Percentiles rank a stretch among this genome's conserved stretches.
These are phyloP conservation scores for Lizonia empirigonia DNA, from an alignment of 2,329 filamentous ascomycete genomes.

Conservation along the genomic window DNA sequence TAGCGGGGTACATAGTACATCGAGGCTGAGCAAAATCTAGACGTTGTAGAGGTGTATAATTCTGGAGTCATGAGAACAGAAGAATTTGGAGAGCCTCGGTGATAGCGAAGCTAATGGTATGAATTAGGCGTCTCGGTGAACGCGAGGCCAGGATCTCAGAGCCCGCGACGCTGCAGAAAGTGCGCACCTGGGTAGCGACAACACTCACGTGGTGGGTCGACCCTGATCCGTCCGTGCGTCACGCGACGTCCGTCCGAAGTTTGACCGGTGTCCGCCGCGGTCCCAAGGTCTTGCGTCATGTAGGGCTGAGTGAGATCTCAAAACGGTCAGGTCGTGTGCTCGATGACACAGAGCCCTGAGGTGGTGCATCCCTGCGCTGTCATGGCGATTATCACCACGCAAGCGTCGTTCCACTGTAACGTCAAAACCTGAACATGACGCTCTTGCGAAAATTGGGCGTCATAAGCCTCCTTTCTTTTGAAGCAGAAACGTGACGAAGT, in stretches of 20 bases:
- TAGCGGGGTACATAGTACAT: constrained; percentile 13
- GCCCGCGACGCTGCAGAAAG: no score
- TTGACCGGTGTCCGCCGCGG: background rate
- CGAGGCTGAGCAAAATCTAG: constrained; percentile 14
- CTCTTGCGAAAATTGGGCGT: background rate
- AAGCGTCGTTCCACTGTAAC: background rate
- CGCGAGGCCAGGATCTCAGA: background rate
- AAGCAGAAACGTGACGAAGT: background rate
- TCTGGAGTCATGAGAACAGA: background rate
- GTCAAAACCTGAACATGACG: background rate
- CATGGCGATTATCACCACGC: constrained; percentile 1
- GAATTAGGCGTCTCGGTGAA: background rate
- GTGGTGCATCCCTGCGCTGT: background rate
- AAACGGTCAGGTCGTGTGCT: constrained; percentile 9
- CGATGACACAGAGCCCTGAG: constrained; percentile 1
- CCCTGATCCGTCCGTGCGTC: background rate
- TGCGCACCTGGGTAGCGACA: no score
- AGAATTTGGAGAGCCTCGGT: background rate
- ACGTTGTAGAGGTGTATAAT: background rate
- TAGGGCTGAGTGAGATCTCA: constrained; percentile 17
- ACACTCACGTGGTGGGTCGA: background rate
- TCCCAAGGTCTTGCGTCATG: constrained; percentile 15
- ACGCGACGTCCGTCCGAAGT: background rate
- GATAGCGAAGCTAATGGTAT: background rate
- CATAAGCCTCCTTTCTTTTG: background rate